Conservation (phyloP, 169 alveolate species). For the Blepharisma undulans region DNA sequence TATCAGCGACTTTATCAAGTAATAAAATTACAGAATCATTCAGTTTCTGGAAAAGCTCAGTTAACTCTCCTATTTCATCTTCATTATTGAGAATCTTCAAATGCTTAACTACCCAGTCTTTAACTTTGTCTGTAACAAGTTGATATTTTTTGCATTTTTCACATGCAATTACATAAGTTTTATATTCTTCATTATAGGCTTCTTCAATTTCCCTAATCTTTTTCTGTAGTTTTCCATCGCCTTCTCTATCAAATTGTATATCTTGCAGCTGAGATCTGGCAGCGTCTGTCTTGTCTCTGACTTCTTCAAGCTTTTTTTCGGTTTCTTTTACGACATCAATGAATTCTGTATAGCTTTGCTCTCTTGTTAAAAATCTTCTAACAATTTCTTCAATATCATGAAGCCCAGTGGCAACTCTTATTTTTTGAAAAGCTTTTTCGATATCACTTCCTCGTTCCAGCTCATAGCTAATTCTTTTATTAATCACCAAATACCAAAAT, state of each 20-base stretch:
- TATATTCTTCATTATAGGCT: background rate
- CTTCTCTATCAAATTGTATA: background rate
- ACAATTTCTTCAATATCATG: slow-evolving; percentile 60
- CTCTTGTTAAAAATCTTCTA: slow-evolving; percentile 65
- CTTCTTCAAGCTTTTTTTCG: background rate
- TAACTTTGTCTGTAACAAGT: background rate
- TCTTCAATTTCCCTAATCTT: background rate
- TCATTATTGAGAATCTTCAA: background rate
- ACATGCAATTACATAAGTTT: background rate
- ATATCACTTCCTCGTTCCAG: slow-evolving; percentile 51
- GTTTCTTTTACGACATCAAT: background rate
- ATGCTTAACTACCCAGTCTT: background rate
- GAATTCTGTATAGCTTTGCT: slow-evolving; percentile 49
- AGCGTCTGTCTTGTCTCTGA: background rate
- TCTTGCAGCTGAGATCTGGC: slow-evolving; percentile 27
- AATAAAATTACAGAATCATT: background rate
- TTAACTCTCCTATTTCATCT: background rate
- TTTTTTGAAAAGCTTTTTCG: slow-evolving; percentile 65
- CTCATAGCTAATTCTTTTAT: slow-evolving; percentile 54
- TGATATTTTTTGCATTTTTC: background rate
- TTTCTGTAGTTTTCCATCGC: background rate
- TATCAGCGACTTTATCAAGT: background rate
- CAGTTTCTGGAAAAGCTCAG: background rate
- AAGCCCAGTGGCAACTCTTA: slow-evolving; percentile 59
- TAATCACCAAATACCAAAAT: slow-evolving; percentile 51